Evolutionary conservation across 78 protist genomes (phyloP).

Genomic region (Pigoraptor vietnamica): DNA sequence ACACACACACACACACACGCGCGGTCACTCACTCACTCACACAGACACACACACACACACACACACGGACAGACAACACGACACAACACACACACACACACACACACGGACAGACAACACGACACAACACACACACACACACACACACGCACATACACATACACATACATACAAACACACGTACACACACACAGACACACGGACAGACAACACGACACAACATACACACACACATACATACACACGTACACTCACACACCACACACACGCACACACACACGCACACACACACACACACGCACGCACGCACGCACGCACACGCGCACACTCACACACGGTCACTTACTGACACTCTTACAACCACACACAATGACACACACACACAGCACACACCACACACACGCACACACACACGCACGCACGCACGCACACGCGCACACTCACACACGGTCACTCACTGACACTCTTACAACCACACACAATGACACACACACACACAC

Average conservation of each 20-base stretch:
- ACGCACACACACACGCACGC: background rate
- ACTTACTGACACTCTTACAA: background rate
- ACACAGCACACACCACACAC: background rate
- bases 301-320: background rate
- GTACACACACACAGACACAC: background rate
- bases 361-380: background rate
- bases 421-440: background rate
- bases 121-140: background rate
- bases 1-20: too few species aligned
- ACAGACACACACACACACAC: too few species aligned
- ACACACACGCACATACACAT: background rate
- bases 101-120: too few species aligned
- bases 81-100: too few species aligned
- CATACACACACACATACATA: background rate
- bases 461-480: background rate
- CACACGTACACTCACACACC: background rate
- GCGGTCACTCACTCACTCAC: too few species aligned
- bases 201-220: background rate
- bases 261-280: background rate
- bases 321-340: background rate
- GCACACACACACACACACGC: background rate
- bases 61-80: too few species aligned
- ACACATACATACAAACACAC: background rate
- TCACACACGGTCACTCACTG: background rate
- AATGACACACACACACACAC: background rate